Evolutionary conservation across 805 yeast genomes (phyloP).

Genomic region (Pichia deserticola): DNA sequence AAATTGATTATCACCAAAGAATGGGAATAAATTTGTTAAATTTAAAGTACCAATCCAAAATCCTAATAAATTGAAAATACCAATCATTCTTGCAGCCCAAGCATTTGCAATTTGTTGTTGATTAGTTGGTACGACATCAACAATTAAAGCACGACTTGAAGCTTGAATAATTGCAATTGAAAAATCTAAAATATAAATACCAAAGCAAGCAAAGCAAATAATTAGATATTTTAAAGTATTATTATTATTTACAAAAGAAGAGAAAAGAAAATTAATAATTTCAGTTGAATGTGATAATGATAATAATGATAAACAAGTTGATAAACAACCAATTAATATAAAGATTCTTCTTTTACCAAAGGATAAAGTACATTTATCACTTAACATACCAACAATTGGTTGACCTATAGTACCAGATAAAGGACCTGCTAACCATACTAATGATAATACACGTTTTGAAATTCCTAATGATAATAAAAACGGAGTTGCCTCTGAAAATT

Average conservation of each 20-base stretch:
- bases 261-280: conserved; percentile 30
- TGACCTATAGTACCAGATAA: conserved; percentile 56
- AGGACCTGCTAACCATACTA: conserved; percentile 66
- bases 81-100: conserved; percentile 61
- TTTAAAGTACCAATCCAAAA: conserved; percentile 46
- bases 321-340: conserved; percentile 45
- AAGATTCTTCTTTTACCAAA: conserved; percentile 53
- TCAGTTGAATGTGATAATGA: conserved; percentile 39
- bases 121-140: conserved; percentile 48
- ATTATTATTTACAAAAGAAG: conserved; percentile 10
- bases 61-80: conserved; percentile 51
- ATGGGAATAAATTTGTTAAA: conserved; percentile 31
- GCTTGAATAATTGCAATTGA: conserved; percentile 56
- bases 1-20: conserved; percentile 43
- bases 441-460: conserved; percentile 45
- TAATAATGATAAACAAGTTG: conserved; percentile 39
- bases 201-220: conserved; percentile 44
- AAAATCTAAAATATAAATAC: conserved; percentile 48
- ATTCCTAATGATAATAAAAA: conserved; percentile 55
- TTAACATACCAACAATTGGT: conserved; percentile 52
- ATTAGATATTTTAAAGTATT: conserved; percentile 27
- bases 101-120: conserved; percentile 58
- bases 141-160: conserved; percentile 51
- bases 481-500: conserved; percentile 58
- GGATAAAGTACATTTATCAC: conserved; percentile 40